phyloP scores from a whole-genome alignment of 2,329 filamentous ascomycete species.

The Sclerotinia spermophila region DNA sequence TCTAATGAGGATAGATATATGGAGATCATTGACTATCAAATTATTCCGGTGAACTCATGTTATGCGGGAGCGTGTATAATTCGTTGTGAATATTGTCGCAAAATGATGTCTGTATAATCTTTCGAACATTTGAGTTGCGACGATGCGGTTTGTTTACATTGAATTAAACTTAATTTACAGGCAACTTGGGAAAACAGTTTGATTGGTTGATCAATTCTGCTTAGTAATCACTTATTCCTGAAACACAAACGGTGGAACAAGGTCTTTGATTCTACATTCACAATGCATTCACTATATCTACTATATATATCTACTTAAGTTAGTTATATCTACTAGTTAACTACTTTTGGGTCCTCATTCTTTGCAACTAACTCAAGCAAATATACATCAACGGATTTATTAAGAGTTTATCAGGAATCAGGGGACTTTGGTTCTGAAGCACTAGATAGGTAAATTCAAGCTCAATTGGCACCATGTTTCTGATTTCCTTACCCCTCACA shows the following conservation, averaged over 20 bases:
- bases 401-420: neutral
- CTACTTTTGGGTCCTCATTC: too few relatives aligned
- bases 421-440: neutral
- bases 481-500: neutral
- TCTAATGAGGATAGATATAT: slow-evolving; percentile 15
- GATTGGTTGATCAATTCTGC: neutral
- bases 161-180: neutral
- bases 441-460: neutral
- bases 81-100: slow-evolving; percentile 19
- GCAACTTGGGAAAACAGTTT: neutral
- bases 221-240: slow-evolving; percentile 1
- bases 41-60: neutral
- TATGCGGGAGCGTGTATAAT: neutral
- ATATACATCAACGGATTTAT: neutral
- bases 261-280: neutral
- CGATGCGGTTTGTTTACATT: slow-evolving; percentile 19
- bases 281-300: neutral
- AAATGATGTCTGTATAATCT: slow-evolving; percentile 8
- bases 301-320: neutral
- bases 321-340: too few relatives aligned
- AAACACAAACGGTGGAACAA: neutral
- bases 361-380: neutral
- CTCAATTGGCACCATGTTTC: neutral
- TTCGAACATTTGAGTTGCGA: slow-evolving; percentile 13
- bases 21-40: neutral